A percentile compares a stretch with the other conserved stretches of the same genome.
Evolutionary conservation across 352 stramenopile species (phyloP).

Genomic region (Pythium monospermum): DNA sequence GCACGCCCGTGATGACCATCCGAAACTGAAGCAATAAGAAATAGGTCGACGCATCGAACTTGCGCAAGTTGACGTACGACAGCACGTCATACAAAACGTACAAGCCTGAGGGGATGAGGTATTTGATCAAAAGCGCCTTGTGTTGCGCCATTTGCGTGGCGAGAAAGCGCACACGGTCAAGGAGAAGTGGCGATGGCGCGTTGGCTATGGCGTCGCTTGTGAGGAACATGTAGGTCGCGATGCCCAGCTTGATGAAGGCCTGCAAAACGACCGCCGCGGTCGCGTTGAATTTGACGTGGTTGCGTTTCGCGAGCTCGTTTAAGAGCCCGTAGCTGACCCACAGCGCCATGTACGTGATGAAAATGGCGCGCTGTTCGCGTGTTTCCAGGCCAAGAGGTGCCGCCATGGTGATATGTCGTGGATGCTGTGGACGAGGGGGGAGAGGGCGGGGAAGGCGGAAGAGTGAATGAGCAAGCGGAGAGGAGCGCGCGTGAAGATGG

Average conservation of each 20-base stretch:
- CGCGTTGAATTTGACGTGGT: slow-evolving; percentile 67
- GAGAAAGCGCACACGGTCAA: slow-evolving; percentile 28
- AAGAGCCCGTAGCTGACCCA: slow-evolving; percentile 76
- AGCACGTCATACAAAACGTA: slow-evolving; percentile 83
- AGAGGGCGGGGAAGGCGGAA: background rate
- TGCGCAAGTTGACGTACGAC: slow-evolving; percentile 75
- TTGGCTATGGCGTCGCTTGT: slow-evolving; percentile 32
- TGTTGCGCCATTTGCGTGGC: slow-evolving; percentile 34
- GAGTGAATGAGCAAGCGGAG: slow-evolving; percentile 1
- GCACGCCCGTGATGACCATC: slow-evolving; percentile 70
- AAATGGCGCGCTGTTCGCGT: slow-evolving; percentile 59
- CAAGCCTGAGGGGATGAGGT: slow-evolving; percentile 68
- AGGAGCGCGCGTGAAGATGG: no score
- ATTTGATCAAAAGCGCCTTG: slow-evolving; percentile 46
- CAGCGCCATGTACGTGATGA: slow-evolving; percentile 74
- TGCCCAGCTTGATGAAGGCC: slow-evolving; percentile 60
- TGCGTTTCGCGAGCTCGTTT: slow-evolving; percentile 71
- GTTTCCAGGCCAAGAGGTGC: slow-evolving; percentile 72
- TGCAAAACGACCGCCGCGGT: slow-evolving; percentile 71
- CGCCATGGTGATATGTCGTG: slow-evolving; percentile 20
- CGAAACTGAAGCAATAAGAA: slow-evolving; percentile 78
- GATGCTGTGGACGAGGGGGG: no score
- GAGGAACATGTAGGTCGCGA: slow-evolving; percentile 70
- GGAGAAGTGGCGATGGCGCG: slow-evolving; percentile 13
- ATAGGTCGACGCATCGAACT: slow-evolving; percentile 73